Conservation (phyloP, 805 yeast genomes). For the Metschnikowia anglica region DNA sequence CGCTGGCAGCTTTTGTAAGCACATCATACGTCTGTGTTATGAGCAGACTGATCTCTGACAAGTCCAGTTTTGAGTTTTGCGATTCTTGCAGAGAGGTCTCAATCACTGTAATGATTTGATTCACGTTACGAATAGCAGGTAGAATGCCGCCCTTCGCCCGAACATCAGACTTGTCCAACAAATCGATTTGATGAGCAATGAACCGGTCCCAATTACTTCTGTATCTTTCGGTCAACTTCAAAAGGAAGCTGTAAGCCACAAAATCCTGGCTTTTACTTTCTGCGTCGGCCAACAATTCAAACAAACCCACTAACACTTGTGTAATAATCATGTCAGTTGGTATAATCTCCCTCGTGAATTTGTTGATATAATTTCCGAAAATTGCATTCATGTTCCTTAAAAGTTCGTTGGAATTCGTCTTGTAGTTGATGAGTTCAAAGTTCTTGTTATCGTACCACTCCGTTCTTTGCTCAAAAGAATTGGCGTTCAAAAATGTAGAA, state of each 20-base stretch:
- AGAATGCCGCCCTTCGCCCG: conserved; percentile 39
- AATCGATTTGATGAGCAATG: conserved; percentile 51
- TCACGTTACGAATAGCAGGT: conserved; percentile 34
- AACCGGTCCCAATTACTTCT: conserved; percentile 58
- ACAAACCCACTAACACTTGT: conserved; percentile 31
- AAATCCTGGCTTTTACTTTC: conserved; percentile 61
- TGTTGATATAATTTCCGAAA: conserved; percentile 43
- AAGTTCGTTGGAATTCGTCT: conserved; percentile 46
- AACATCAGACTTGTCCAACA: conserved; percentile 34
- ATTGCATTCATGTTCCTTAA: conserved; percentile 45
- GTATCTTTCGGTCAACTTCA: conserved; percentile 52
- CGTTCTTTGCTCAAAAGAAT: conserved; percentile 33
- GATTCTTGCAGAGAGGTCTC: conserved; percentile 34
- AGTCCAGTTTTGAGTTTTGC: conserved; percentile 5
- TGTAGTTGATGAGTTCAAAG: conserved; percentile 39
- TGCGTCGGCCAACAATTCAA: conserved; percentile 31
- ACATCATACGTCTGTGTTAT: conserved; percentile 32
- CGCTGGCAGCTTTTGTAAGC: conserved; percentile 34
- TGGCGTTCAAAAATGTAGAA: conserved; percentile 27
- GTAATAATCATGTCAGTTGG: conserved; percentile 40
- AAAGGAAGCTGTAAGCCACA: conserved; percentile 47
- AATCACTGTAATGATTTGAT: conserved; percentile 31
- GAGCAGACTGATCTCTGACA: conserved; percentile 24
- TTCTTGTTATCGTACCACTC: conserved; percentile 28
- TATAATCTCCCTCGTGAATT: conserved; percentile 34